Base-by-base conservation (phyloP, 2,329 filamentous ascomycete genomes). In the Xylaria sp. region DNA sequence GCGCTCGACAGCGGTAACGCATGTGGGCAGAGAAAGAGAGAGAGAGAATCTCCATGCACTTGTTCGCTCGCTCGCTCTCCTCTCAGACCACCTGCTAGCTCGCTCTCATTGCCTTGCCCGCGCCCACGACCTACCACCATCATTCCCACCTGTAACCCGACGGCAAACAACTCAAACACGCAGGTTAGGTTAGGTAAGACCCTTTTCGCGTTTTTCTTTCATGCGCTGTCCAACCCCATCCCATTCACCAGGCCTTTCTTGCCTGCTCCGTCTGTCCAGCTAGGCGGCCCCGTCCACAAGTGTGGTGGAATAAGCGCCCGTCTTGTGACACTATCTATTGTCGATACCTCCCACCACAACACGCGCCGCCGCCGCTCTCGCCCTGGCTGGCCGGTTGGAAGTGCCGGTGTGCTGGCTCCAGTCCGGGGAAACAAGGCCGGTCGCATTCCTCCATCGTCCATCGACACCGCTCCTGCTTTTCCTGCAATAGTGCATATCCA, bases 111-210 rank as follows among this genome's bases (percentile, higher is more conserved):
- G 55, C 58, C 56, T 64, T 62, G 59, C 38, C 60, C 62, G 58
- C 54, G 59, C 43, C 60, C 62, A 64, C 54, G 60, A 68, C 65
- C 61, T 65, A 55, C 62, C 64, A 66, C 56, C 55, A 57, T 54
- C 67, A 64, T 60, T 62, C 55, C 56, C 60, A 60, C 65, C 62
- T 65, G 62, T 62, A 64, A 66, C 56, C 64, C 56, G 62, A 65
- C 59, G 65, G 62, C 65, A 65, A 67, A 65, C 63, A 65, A 61
- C 52, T 58, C 60, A 63, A 68, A 65, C 69, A 65, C 69, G 67
- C 64, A 59, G 66, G 69, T 70, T 68, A 71, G 68, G 69, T 71
- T 68, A 71, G 68, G 69, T 71, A 68, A 71, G 69, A 67, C 67
- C 60, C 60, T 60, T 60, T 66, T 54, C 48, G 46, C 44, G 58